Percentiles rank a stretch among this genome's conserved stretches.
phyloP scores from a whole-genome alignment of 306 rosid species.

The Rosa chinensis region DNA sequence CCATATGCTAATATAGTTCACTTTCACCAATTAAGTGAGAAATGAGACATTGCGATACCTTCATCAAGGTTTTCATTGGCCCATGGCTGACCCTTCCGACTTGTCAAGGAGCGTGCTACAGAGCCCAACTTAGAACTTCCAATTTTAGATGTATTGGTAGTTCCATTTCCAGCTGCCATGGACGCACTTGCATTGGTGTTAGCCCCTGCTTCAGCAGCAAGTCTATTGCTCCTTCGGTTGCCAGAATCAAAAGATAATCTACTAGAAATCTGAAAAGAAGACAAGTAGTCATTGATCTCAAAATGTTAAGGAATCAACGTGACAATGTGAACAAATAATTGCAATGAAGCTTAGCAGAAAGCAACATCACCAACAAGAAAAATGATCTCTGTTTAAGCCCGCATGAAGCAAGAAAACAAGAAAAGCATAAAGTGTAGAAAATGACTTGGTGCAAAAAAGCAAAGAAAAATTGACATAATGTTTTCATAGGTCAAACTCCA shows the following conservation, averaged over 20 bases:
- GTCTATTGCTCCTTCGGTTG: conserved; percentile 86
- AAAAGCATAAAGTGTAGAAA: background rate
- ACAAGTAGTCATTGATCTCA: background rate
- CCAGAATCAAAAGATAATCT: conserved; percentile 93
- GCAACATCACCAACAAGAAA: background rate
- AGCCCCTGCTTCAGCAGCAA: conserved; percentile 66
- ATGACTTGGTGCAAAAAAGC: background rate
- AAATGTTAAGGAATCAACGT: background rate
- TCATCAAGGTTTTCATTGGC: conserved; percentile 84
- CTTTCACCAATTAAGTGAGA: background rate
- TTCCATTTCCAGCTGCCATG: conserved; percentile 67
- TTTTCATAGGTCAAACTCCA: background rate
- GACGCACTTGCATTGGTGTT: conserved; percentile 59
- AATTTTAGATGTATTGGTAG: conserved; percentile 69
- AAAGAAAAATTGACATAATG: background rate
- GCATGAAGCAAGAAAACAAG: background rate
- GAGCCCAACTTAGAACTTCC: conserved; percentile 79
- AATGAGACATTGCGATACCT: conserved; percentile 44
- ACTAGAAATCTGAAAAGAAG: conserved; percentile 69
- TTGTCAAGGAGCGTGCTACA: conserved; percentile 64
- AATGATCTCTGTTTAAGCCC: background rate
- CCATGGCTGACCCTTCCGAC: conserved; percentile 82
- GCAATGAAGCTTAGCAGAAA: background rate
- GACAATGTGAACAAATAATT: background rate
- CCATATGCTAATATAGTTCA: conserved; percentile 1